phyloP scores from a whole-genome alignment of 257 asterid genomes.

The Solanum lycopersicoides region DNA sequence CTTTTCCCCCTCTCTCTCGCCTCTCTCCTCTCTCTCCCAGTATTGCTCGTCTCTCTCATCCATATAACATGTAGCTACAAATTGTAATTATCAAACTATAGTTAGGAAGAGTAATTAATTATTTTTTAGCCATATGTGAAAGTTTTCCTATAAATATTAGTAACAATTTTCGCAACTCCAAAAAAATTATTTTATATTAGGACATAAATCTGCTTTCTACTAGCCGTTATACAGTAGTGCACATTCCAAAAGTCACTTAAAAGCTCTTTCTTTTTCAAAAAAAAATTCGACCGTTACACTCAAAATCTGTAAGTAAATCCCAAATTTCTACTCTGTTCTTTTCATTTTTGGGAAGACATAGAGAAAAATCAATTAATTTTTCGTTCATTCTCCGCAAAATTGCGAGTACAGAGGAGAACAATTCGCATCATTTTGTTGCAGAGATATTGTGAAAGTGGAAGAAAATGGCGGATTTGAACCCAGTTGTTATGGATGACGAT shows the following conservation, averaged over 20 bases:
- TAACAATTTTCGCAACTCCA: too few species aligned
- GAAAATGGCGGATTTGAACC: conserved; percentile 35
- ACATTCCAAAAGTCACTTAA: background rate
- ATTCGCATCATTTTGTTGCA: background rate
- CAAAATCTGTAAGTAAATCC: conserved; percentile 34
- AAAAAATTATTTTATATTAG: too few species aligned
- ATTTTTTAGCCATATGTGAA: too few species aligned
- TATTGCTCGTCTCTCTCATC: too few species aligned
- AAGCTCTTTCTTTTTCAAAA: conserved; percentile 6
- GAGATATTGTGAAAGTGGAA: background rate
- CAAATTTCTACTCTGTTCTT: background rate
- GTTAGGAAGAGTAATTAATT: too few species aligned
- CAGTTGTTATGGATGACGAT: conserved; percentile 39
- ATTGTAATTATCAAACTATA: too few species aligned
- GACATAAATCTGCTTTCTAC: background rate
- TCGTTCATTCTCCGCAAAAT: background rate
- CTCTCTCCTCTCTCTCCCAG: too few species aligned
- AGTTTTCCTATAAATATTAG: too few species aligned
- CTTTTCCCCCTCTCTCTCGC: too few species aligned
- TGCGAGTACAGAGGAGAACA: background rate
- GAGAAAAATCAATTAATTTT: too few species aligned
- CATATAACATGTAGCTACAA: too few species aligned
- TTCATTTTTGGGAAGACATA: background rate
- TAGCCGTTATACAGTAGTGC: background rate
- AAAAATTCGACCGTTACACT: conserved; percentile 37